Base-by-base conservation (phyloP, 371 early-diverging fungal species). In the Saksenaea vasiformis region DNA sequence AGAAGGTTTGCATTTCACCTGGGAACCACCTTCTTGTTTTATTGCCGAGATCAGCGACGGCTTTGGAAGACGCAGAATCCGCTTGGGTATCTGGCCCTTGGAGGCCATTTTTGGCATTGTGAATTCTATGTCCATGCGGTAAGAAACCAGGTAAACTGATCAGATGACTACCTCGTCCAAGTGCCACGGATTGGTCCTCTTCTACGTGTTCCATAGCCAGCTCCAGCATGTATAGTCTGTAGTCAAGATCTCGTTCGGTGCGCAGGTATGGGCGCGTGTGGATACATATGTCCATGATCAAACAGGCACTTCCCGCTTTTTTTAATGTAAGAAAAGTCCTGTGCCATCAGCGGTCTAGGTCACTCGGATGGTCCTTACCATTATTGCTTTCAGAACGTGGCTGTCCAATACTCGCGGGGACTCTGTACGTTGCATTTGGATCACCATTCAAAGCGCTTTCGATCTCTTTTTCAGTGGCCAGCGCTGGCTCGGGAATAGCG, bases 261-360 rank as follows among this genome's bases (percentile, higher is more conserved):
- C 87, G 78, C 35, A 76, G 63, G 36, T 76, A 80, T 1, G 88
- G 80, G n/a, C 80, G 76, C 7, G 85, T 80, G 65, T 93, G 74
- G 53, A 92, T 77, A 62, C 90, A 89, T 0, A 90, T 90, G 68
- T 91, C 91, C 54, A 88, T 78, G 19, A 91, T 87, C 11, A 87
- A 55, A 57, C 79, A 80, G 13, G 72, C 39, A 26, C 76, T 74
- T 22, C 80, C 82, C 1, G 69, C 86, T 81, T 44, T 28, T 36
- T 62, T 58, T 27, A n/a, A n/a, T n/a, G n/a, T n/a, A n/a, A n/a
- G n/a, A n/a, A n/a, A n/a, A n/a, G n/a, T n/a, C 36, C n/a, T 56
- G 66, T 3, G 14, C 9, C 3, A 26, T 26, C 26, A 58, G 14
- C 9, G 26, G 22, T 31, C n/a, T 22, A 11, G 1, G 35, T 11